Base-by-base conservation (phyloP, 2,329 filamentous ascomycete genomes). In the Lojkania enalia region DNA sequence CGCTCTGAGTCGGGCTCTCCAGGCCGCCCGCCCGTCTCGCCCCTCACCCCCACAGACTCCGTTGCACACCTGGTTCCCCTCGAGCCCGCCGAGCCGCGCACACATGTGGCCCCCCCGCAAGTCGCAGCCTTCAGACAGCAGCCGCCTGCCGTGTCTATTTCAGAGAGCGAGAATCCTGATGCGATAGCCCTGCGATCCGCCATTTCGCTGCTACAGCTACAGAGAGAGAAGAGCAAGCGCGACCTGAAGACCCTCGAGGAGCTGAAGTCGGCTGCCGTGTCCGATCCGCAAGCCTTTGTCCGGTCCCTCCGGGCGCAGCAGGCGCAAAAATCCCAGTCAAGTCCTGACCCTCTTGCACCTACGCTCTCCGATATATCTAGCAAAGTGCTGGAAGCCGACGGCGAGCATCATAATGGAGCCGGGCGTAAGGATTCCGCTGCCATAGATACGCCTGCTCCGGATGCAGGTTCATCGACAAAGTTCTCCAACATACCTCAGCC, bases 101-200 rank as follows among this genome's bases (percentile, higher is more conserved):
- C 57, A 48, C 58, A 57, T 54, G 55, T 57, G 23, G 54, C 49
- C 23, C 58, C 61, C 39, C 61, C 64, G 42, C 64, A 63, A 13
- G 20, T 15, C 35, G 39, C 50, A 21, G 54, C 63, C 12, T 75
- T 73, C 57, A 73, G 70, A 21, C 61, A 66, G 12, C 70, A 69
- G 45, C 75, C 75, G 19, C 59, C 71, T 18, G 66, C 73, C 14
- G 62, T 72, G 32, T 71, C 75, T 5, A 77, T 78, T 54, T 71
- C 71, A 15, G 71, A 73, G 54, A 71, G 70, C 48, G 72, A 77
- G 39, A 95, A 95, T 63, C 85, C 89, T 5, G 92, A 97, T 74
- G 90, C 87, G 18, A 86, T 96, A 48, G 92, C 92, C 4, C 78
- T 96, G 48, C 85, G 86, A 54, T 88, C 87, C 19, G 88, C 91